Evolutionary conservation across 805 yeast species (phyloP).

Genomic region (Candida michaelii): DNA sequence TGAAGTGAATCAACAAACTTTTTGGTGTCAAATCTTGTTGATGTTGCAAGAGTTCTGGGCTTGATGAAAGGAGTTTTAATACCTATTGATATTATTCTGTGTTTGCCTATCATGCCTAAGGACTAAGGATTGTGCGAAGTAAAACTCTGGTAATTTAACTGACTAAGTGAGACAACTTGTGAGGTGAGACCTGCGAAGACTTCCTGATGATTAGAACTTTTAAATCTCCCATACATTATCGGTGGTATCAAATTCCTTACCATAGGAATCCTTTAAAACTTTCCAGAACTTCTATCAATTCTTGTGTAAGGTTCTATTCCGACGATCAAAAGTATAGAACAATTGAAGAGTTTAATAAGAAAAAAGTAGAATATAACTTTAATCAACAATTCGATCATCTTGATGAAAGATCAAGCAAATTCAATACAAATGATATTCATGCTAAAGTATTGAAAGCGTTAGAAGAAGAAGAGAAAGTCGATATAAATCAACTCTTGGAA

Average conservation of each 20-base stretch:
- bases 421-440: constrained; percentile 8
- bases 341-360: constrained; percentile 40
- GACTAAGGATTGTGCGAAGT: not conserved
- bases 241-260: not conserved
- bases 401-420: not conserved
- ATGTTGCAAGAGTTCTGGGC: constrained; percentile 20
- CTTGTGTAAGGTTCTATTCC: not conserved
- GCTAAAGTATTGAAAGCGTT: constrained; percentile 13
- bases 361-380: constrained; percentile 20
- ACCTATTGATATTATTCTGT: not conserved
- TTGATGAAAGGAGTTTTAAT: not conserved
- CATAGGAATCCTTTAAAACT: not conserved
- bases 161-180: not conserved
- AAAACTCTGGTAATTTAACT: not conserved
- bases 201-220: not conserved
- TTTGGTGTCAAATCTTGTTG: constrained; percentile 70
- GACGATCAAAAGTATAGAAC: constrained; percentile 13
- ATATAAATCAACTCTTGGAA: constrained; percentile 25
- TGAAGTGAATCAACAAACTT: constrained; percentile 66
- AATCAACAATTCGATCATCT: constrained; percentile 1
- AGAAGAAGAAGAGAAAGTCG: constrained; percentile 17
- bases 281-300: not conserved
- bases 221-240: not conserved
- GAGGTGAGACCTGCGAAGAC: not conserved
- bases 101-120: not conserved